Conservation (phyloP, 257 asterid genomes). For the Solanum stenotomum region DNA sequence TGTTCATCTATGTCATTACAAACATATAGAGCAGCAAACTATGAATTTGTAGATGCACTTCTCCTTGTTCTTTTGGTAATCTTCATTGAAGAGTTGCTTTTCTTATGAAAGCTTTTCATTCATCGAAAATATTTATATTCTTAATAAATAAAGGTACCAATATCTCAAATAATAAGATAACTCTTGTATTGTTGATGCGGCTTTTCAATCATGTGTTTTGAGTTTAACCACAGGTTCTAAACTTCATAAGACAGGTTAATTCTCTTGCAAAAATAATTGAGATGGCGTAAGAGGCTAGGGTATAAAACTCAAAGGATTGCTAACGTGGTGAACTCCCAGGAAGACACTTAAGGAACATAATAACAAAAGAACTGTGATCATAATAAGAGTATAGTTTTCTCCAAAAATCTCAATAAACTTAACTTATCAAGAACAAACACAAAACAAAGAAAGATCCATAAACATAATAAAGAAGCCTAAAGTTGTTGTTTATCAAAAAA, state of each 20-base stretch:
- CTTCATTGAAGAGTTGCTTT: no score
- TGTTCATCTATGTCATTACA: not conserved
- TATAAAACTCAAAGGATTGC: not conserved
- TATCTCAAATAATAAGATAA: not conserved
- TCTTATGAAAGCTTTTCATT: no score
- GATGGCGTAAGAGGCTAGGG: not conserved
- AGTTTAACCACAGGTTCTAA: not conserved
- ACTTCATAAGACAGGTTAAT: not conserved
- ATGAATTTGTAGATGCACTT: not conserved
- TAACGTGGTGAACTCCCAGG: not conserved
- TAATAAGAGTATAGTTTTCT: not conserved
- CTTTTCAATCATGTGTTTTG: not conserved
- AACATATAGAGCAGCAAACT: not conserved
- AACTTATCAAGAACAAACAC: not conserved
- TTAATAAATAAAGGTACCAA: not conserved
- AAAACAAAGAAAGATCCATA: not conserved
- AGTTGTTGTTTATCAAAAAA: not conserved
- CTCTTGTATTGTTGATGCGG: not conserved
- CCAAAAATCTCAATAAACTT: not conserved
- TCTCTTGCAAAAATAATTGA: not conserved
- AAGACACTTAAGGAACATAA: not conserved
- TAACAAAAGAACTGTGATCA: not conserved
- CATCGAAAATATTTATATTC: no score
- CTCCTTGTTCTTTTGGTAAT: no score
- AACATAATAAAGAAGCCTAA: not conserved